These are phyloP conservation scores for Sordaria brevicollis DNA, from an alignment of 495 filamentous ascomycete species.

Conservation along the genomic window DNA sequence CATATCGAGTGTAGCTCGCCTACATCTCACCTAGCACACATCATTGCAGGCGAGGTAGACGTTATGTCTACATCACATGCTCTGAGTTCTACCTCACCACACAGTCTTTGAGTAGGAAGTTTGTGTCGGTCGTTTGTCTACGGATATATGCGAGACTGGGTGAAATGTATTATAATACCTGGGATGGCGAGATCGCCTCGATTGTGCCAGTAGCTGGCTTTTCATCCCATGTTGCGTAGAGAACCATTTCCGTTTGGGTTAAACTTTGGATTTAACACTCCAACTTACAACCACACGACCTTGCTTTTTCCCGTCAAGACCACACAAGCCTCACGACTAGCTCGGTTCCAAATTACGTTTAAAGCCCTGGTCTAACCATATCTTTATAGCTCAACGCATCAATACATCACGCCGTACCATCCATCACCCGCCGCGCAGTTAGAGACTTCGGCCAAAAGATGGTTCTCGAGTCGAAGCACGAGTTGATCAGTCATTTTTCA, in stretches of 20 bases:
- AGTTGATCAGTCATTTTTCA: slow-evolving; percentile 29
- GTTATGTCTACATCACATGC: not conserved
- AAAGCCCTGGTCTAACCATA: not conserved
- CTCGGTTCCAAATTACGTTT: too few relatives aligned
- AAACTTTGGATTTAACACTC: not conserved
- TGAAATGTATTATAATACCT: not conserved
- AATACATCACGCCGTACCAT: slow-evolving; percentile 30
- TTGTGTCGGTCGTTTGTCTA: not conserved
- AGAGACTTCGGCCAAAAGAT: slow-evolving; percentile 36
- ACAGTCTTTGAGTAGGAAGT: not conserved
- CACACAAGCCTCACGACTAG: not conserved
- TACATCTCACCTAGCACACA: not conserved
- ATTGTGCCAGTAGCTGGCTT: not conserved
- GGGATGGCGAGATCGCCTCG: not conserved
- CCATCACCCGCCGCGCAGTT: slow-evolving; percentile 29
- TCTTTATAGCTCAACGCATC: slow-evolving; percentile 32
- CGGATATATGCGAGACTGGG: not conserved
- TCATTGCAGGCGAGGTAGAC: not conserved
- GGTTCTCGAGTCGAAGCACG: slow-evolving; percentile 28
- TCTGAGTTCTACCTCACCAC: not conserved
- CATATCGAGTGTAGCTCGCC: not conserved
- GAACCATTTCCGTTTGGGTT: not conserved
- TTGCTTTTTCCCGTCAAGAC: not conserved
- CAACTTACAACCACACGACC: not conserved
- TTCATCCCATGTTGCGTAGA: not conserved